Conservation (phyloP, 163 green algal genomes). For the Chloroidium sp. region DNA sequence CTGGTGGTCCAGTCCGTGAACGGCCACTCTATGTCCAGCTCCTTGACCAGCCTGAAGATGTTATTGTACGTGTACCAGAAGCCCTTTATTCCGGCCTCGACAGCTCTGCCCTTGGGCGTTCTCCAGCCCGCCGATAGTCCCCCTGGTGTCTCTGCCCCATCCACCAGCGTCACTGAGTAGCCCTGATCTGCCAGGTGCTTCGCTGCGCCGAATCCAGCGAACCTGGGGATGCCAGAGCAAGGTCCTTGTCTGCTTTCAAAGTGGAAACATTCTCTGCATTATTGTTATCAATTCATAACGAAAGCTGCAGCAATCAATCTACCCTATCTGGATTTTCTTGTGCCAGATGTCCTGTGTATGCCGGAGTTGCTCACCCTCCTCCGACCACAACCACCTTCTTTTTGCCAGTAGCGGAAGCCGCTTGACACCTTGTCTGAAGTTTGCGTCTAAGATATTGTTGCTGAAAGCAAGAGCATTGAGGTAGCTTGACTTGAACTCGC, state of each 20-base stretch:
- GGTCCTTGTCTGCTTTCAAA: background rate
- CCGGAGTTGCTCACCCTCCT: background rate
- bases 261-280: background rate
- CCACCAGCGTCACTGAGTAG: slow-evolving; percentile 62
- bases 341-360: background rate
- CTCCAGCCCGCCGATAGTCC: slow-evolving; percentile 73
- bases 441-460: no score
- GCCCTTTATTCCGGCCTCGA: slow-evolving; percentile 78
- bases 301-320: background rate
- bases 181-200: slow-evolving; percentile 73
- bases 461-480: no score
- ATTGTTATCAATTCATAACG: background rate
- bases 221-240: background rate
- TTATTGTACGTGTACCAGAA: slow-evolving; percentile 82
- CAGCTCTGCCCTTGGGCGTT: slow-evolving; percentile 54
- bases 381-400: no score
- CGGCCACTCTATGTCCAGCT: slow-evolving; percentile 61
- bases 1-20: slow-evolving; percentile 82
- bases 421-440: no score
- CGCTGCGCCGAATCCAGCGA: slow-evolving; percentile 72
- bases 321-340: background rate
- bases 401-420: no score
- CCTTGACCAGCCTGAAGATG: slow-evolving; percentile 68
- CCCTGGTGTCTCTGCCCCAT: slow-evolving; percentile 70
- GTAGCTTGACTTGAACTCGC: no score